Base-by-base conservation (phyloP, 73 alveolate genomes). In the Halteria grandinella region DNA sequence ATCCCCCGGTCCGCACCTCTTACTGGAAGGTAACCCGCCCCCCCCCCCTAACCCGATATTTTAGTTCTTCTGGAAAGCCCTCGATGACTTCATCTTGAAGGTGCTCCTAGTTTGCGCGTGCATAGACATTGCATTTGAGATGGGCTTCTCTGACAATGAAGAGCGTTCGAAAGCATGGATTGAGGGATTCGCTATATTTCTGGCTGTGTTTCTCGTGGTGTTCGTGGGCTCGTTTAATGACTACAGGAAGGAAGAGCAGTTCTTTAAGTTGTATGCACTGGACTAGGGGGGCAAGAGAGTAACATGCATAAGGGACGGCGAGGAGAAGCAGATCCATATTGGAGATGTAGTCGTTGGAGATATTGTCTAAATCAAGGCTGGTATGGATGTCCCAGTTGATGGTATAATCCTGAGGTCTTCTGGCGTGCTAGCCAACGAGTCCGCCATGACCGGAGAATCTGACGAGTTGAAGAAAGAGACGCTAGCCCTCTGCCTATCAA, bases 371-470 rank as follows among this genome's bases (percentile, higher is more conserved):
- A 88, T 95, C 32, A 92, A 89, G 86, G 87, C 96, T 50, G 99
- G 99, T 25, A 98, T 94, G 90, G 92, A 84, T 55, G 91, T 97
- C 15, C 99, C 99, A 0, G 99, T 98, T 0, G 99, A 97, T 79
- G 91, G 86, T 1, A 37, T 82, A 15, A 55, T 82, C 36, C 69
- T 82, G 11, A 5, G 40, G 7, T 70, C 83, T 36, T 34, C 69
- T 39, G 91, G 91, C 32, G 84, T 82, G 15, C 31, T 63, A 8
- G 48, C 51, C 0, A 55, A 89, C 73, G 97, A 89, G 69, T 85
- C 97, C n/a, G 97, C 93, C 1, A 85, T 89, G 93, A 89, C 97
- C 17, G 97, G 97, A 39, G 97, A 89, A 50, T 55, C 92, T 0
- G 91, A 85, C 43, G 89, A 86, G 0, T 44, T 89, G 15, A 85